A percentile compares a stretch with the other conserved stretches of the same genome.
These are phyloP conservation scores for Gnaphalium uliginosum DNA, from an alignment of 129 eudicot genomes.

Conservation along the genomic window DNA sequence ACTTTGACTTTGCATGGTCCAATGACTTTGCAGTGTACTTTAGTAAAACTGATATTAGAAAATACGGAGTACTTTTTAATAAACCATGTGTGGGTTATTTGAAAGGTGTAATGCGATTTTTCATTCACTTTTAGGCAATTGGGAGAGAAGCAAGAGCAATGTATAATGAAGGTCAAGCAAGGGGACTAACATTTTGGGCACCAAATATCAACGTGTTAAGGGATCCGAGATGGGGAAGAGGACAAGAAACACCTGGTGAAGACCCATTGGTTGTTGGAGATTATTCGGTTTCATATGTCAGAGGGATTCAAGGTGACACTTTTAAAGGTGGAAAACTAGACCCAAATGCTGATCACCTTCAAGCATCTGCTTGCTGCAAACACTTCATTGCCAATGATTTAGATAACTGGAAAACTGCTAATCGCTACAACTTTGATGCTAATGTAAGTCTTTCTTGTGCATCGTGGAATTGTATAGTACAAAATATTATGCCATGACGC, in stretches of 20 bases:
- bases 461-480: neutral
- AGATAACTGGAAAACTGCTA: slow-evolving; percentile 57
- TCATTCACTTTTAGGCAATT: slow-evolving; percentile 44
- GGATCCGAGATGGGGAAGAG: slow-evolving; percentile 91
- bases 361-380: slow-evolving; percentile 78
- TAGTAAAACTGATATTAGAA: neutral
- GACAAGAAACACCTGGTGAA: slow-evolving; percentile 85
- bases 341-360: slow-evolving; percentile 47
- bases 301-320: slow-evolving; percentile 77
- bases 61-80: neutral
- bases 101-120: neutral
- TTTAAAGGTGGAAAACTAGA: slow-evolving; percentile 50
- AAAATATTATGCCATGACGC: slow-evolving; percentile 1
- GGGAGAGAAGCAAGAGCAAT: slow-evolving; percentile 73
- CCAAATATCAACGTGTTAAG: slow-evolving; percentile 66
- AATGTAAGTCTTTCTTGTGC: slow-evolving; percentile 40
- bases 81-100: neutral
- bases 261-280: slow-evolving; percentile 55
- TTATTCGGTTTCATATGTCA: slow-evolving; percentile 64
- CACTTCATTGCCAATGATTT: slow-evolving; percentile 78
- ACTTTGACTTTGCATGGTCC: slow-evolving; percentile 2
- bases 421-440: slow-evolving; percentile 65
- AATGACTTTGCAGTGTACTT: neutral
- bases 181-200: slow-evolving; percentile 82
- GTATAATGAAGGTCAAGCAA: slow-evolving; percentile 69